Evolutionary conservation across 108 stramenopile genomes (phyloP), one percentile per base, ranked within the genome.

Genomic region (Stephanodiscus triporus): DNA sequence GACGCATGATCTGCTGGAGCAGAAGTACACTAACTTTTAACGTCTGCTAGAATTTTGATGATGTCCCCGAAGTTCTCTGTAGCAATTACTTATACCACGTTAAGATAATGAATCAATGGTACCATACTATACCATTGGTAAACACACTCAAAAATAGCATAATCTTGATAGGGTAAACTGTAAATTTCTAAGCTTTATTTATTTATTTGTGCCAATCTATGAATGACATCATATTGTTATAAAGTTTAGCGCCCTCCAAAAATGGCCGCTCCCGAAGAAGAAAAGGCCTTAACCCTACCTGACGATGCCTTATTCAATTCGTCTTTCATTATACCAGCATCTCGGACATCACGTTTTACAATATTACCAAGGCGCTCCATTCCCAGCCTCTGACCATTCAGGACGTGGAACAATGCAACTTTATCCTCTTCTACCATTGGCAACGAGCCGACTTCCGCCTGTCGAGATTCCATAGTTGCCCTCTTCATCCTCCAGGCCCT

Each of bases 311-410:
- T 50, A 8, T 62, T 49, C 71, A 82, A 48, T 72, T 82, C 77
- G 42, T 78, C 72, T 50, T 76, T 75, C 43, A 76, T 57, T 48
- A 82, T 82, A 23, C 48, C 54, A 20, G 56, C 64, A 73, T 82
- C 81, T 43, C 81, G 51, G 38, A 67, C 76, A 73, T 82, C 81
- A 13, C 81, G 50, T 36, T 73, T 69, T 0, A 78, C 65, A 55
- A 77, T 74, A 30, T 22, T 24, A n/a, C 72, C 72, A 54, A 82
- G 62, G 7, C 66, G 60, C 23, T 82, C 81, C 72, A 78, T 64
- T n/a, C 81, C 81, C 43, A 61, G 32, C 65, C 47, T 73, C 47
- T 82, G 81, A 29, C 70, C 68, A 73, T 70, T 78, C 59, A 82
- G 49, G 0, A 76, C 76, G 2, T 81, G 57, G 29, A 77, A 76